phyloP scores from a whole-genome alignment of 345 rosid species.

The Turritis glabra region DNA sequence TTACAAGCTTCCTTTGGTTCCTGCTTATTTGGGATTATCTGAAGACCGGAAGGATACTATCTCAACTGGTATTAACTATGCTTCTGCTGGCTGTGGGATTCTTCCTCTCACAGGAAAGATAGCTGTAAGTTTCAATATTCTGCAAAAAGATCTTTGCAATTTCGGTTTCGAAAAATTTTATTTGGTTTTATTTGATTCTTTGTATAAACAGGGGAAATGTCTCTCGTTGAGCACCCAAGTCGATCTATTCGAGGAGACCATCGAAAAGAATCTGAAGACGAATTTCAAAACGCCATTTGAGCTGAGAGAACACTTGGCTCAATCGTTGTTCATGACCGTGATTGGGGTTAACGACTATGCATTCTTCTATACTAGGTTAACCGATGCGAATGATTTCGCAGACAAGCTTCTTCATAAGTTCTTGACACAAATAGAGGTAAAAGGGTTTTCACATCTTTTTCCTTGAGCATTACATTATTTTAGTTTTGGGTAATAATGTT shows the following conservation, averaged over 20 bases:
- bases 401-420: conserved; percentile 28
- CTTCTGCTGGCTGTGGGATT: conserved; percentile 40
- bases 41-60: conserved; percentile 11
- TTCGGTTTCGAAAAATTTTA: background rate
- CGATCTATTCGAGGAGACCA: conserved; percentile 9
- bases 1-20: conserved; percentile 33
- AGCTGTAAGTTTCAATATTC: background rate
- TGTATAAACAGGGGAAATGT: conserved; percentile 31
- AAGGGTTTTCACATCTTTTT: background rate
- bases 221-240: conserved; percentile 26
- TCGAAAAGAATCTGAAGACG: conserved; percentile 4
- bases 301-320: conserved; percentile 22
- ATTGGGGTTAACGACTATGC: conserved; percentile 32
- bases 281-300: background rate
- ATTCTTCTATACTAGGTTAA: background rate
- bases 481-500: background rate
- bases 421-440: conserved; percentile 20
- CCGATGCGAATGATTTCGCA: background rate
- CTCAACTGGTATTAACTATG: conserved; percentile 36
- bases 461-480: background rate
- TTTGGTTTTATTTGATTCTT: background rate
- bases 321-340: conserved; percentile 29
- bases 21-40: conserved; percentile 33
- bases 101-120: conserved; percentile 7
- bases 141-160: background rate